Conservation (phyloP, 805 yeast genomes). For the Blastobotrys robertii region DNA sequence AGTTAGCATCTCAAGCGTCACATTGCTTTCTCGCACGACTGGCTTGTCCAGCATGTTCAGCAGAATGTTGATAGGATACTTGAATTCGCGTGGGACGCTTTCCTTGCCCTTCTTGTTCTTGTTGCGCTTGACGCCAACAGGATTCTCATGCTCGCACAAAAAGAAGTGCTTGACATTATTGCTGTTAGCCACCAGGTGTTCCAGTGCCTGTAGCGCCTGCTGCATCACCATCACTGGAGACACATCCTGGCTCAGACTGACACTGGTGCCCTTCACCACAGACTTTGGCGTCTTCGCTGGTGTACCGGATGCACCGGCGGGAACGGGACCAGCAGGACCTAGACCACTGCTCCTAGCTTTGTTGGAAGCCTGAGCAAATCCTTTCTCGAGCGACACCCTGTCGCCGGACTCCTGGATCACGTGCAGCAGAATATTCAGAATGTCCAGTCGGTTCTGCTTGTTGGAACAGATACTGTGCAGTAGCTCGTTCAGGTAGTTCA, state of each 20-base stretch:
- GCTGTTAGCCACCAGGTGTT: slow-evolving; percentile 57
- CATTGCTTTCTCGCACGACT: slow-evolving; percentile 60
- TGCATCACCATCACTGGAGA: slow-evolving; percentile 65
- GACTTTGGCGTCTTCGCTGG: slow-evolving; percentile 1
- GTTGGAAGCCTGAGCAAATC: slow-evolving; percentile 46
- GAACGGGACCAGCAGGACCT: no score
- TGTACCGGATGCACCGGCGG: background rate
- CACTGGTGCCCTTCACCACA: slow-evolving; percentile 3
- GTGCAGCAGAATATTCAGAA: slow-evolving; percentile 55
- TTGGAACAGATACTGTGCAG: slow-evolving; percentile 60
- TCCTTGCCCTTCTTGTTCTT: slow-evolving; percentile 25
- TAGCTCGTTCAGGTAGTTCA: slow-evolving; percentile 57
- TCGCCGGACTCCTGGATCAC: slow-evolving; percentile 59
- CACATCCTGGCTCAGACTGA: slow-evolving; percentile 31
- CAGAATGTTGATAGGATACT: slow-evolving; percentile 64
- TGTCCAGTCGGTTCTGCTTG: slow-evolving; percentile 69
- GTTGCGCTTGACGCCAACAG: slow-evolving; percentile 29
- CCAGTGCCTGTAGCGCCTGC: slow-evolving; percentile 68
- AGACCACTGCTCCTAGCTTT: slow-evolving; percentile 29
- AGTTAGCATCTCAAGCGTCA: slow-evolving; percentile 67
- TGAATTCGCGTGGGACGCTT: slow-evolving; percentile 21
- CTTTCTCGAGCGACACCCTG: slow-evolving; percentile 49
- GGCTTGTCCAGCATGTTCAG: slow-evolving; percentile 52
- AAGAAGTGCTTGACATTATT: slow-evolving; percentile 63
- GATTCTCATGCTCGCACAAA: slow-evolving; percentile 62